These are phyloP conservation scores for Jamesozyma gamospora DNA, from an alignment of 805 yeast genomes.

Conservation along the genomic window DNA sequence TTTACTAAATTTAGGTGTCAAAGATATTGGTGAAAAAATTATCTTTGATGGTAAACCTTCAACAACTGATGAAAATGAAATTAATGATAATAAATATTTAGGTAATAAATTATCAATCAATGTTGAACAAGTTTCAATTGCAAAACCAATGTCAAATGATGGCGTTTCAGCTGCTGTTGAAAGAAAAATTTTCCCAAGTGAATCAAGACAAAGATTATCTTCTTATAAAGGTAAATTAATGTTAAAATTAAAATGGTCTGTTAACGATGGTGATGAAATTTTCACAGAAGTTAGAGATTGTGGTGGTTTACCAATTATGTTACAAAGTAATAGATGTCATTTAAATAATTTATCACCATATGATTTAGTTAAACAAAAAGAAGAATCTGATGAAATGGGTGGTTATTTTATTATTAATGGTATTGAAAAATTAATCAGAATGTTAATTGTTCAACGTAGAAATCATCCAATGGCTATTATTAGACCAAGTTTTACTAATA, in stretches of 20 bases:
- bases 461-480: conserved; percentile 97
- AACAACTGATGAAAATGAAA: conserved; percentile 8
- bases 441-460: conserved; percentile 96
- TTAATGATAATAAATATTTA: conserved; percentile 46
- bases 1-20: conserved; percentile 68
- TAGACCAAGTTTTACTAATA: conserved; percentile 86
- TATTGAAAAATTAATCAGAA: conserved; percentile 89
- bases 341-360: conserved; percentile 73
- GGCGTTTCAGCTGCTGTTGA: conserved; percentile 62
- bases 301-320: conserved; percentile 87
- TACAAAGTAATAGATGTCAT: conserved; percentile 85
- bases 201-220: conserved; percentile 81
- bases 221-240: conserved; percentile 73
- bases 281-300: conserved; percentile 73
- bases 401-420: conserved; percentile 96
- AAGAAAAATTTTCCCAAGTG: conserved; percentile 73
- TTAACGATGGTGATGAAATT: conserved; percentile 78
- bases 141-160: conserved; percentile 54
- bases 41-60: conserved; percentile 58
- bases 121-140: conserved; percentile 81
- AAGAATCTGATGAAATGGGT: conserved; percentile 92
- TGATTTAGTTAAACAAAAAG: conserved; percentile 66
- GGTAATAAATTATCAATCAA: conserved; percentile 82
- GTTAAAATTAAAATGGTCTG: conserved; percentile 73
- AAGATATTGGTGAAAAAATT: conserved; percentile 80